Base-by-base conservation (phyloP, 2,329 filamentous ascomycete species). In the Claviceps fusiformis region DNA sequence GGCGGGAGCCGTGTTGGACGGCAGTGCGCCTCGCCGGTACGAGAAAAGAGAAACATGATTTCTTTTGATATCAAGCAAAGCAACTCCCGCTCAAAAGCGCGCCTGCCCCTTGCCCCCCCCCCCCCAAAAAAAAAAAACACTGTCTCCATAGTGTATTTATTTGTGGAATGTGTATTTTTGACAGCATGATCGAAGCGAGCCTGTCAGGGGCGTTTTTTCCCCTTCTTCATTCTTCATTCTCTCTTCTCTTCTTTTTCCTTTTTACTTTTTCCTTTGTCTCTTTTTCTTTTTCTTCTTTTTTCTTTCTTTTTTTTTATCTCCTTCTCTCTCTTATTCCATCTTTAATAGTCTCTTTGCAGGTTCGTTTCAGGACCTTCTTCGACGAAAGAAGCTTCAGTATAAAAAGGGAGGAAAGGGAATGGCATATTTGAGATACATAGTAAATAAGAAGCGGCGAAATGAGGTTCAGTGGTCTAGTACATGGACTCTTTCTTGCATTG, bases 161-260 rank as follows among this genome's bases (percentile, higher is more conserved):
- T 48, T 48, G 46, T 53, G 53, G 19, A 27, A 54, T 52, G 53
- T 55, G 37, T 52, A 52, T 53, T 45, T 45, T 33, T 48, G 24
- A 44, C 37, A 41, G 53, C 53, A 54, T 54, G 45, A 19, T 35
- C 45, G 46, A 48, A 54, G 53, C 53, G 53, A 54, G 47, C 53
- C 45, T 11, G 46, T 33, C 46, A 33, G 13, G 24, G 46, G 29
- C 46, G 29, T 27, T 27, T 29, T 27, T 24, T 46, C 11, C 15
- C 17, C 10, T 27, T 15, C 7, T 15, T 27, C 44, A 15, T 13
- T 13, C 1, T 29, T 46, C 11, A 13, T 46, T 17, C 0, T 46
- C 17, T 15, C 19, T 19, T 24, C 5, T 13, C 5, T 11, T 7
- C 7, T 39, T 3, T 39, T 39, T 7, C 7, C 13, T 39, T 39